Evolutionary conservation across 1,284 basidiomycete genomes (phyloP).

Genomic region (Sporisorium scitamineum): DNA sequence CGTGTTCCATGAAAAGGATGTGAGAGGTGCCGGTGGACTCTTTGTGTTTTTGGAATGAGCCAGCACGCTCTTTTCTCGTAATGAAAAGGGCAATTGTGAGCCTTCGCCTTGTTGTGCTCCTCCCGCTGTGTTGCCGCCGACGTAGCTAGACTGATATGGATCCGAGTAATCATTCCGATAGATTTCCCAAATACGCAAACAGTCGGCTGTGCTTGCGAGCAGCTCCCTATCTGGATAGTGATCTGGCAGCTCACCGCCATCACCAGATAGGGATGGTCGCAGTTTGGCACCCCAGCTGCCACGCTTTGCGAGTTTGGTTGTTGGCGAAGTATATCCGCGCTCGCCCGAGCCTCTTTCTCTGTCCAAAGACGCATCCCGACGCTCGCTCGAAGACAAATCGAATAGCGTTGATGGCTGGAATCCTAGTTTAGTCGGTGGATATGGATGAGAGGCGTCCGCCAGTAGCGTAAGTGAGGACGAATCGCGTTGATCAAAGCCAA

Average conservation of each 20-base stretch:
- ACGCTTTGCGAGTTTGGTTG: conserved; percentile 52
- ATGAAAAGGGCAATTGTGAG: conserved; percentile 45
- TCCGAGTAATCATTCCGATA: conserved; percentile 55
- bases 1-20: conserved; percentile 68
- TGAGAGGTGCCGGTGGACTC: conserved; percentile 66
- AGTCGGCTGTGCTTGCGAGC: conserved; percentile 67
- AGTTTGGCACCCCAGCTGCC: conserved; percentile 57
- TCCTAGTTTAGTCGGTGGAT: conserved; percentile 66
- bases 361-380: conserved; percentile 35
- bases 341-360: conserved; percentile 39
- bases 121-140: conserved; percentile 37
- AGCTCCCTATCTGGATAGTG: conserved; percentile 65
- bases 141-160: conserved; percentile 48
- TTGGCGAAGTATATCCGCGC: conserved; percentile 51
- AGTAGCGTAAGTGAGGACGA: conserved; percentile 51
- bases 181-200: conserved; percentile 67
- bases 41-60: conserved; percentile 65
- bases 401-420: conserved; percentile 65
- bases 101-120: conserved; percentile 17
- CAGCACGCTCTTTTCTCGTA: conserved; percentile 66
- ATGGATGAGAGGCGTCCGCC: conserved; percentile 66
- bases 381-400: conserved; percentile 42
- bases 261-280: conserved; percentile 14
- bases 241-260: conserved; percentile 33
- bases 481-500: conserved; percentile 55